phyloP scores from a whole-genome alignment of 176 grass and related monocot genomes.

The Triticum dicoccoides region DNA sequence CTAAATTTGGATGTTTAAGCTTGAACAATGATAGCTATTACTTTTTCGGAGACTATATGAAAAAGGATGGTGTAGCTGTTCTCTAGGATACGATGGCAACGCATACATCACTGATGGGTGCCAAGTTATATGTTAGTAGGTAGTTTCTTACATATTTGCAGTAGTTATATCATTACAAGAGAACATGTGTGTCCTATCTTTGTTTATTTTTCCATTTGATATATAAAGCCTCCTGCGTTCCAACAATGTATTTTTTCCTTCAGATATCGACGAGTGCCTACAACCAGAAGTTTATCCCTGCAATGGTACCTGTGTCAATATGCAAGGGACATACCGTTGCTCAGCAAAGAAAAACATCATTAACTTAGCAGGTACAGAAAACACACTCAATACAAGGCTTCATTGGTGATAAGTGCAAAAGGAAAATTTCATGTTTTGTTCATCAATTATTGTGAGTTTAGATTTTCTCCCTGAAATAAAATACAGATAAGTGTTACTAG shows the following conservation, averaged over 20 bases:
- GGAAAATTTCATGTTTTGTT: not conserved
- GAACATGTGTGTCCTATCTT: not conserved
- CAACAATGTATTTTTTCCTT: not conserved
- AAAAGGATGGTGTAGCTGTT: slow-evolving; percentile 20
- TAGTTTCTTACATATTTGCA: no score
- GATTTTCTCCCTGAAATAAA: no score
- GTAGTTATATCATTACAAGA: not conserved
- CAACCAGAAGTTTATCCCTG: slow-evolving; percentile 35
- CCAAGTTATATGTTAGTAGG: not conserved
- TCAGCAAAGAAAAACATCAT: slow-evolving; percentile 5
- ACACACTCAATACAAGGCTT: not conserved
- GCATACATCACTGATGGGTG: slow-evolving; percentile 29
- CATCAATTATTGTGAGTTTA: no score
- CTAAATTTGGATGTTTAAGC: slow-evolving; percentile 17
- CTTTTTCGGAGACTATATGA: not conserved
- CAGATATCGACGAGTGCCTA: not conserved
- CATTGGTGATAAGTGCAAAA: not conserved
- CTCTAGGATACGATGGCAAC: slow-evolving; percentile 25
- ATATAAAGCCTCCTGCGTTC: not conserved
- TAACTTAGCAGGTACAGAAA: not conserved
- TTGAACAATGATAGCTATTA: not conserved
- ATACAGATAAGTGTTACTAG: no score
- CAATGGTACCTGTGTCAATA: slow-evolving; percentile 34
- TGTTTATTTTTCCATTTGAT: not conserved
- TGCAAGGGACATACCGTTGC: slow-evolving; percentile 28